Base-by-base conservation (phyloP, 108 stramenopile species). In the Stephanodiscus minutulus region DNA sequence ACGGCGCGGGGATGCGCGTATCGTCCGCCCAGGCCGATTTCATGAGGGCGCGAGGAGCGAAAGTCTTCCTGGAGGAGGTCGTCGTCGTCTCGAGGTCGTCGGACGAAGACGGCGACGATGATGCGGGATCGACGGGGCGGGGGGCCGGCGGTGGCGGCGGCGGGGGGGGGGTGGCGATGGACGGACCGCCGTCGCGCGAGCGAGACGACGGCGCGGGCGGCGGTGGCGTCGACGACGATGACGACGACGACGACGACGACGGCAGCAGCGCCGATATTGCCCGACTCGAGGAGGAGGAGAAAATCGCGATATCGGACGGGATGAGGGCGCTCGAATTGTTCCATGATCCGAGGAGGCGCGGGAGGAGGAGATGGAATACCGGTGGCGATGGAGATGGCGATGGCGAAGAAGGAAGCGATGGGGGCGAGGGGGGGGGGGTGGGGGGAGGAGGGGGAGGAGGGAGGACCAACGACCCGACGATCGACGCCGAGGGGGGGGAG, bases 261-360 rank as follows among this genome's bases (percentile, higher is more conserved):
- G 55, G 47, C 59, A 66, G 56, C 28, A 52, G 49, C 43, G 66
- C 61, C 7, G 60, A 61, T 13, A 68, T 69, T 53, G 68, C 76
- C 8, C 76, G 76, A 12, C 61, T 69, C 13, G 76, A 76, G 44
- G 66, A 11, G 22, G 76, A 73, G 59, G 77, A 78, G 50, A 22
- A 67, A 33, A 12, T 31, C 9, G 72, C 72, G 27, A 78, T 78
- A 41, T 31, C 43, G 41, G 53, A 78, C 27, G 77, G 77, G 17
- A 78, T 78, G 77, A 60, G 60, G 48, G 77, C 72, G 13, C 46
- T 78, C 11, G 24, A 33, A 6, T 53, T 78, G 49, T 78, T 78
- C 60, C 73, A 39, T 49, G 77, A 78, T 60, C 72, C 72, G 27
- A 59, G 39, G 49, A 64, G 39, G 56, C 48, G 29, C 27, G 35